phyloP scores from a whole-genome alignment of 345 rosid species.

The Alliaria petiolata region DNA sequence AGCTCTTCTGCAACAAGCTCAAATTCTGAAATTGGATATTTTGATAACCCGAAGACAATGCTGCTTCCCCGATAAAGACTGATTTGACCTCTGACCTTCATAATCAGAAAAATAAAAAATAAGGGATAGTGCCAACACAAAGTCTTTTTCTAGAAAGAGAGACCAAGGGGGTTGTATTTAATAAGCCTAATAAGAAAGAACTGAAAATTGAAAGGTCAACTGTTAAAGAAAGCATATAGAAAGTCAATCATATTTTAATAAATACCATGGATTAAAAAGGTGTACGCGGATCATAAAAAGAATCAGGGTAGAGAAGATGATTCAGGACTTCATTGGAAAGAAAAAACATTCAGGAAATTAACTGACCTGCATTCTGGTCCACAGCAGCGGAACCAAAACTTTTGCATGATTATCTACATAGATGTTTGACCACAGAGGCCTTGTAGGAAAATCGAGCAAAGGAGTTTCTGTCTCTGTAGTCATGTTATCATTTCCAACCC shows the following conservation, averaged over 20 bases:
- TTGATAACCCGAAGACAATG: conserved; percentile 83
- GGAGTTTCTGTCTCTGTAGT: conserved; percentile 95
- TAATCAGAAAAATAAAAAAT: conserved; percentile 10
- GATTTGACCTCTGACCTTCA: conserved; percentile 95
- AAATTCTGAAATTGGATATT: conserved; percentile 89
- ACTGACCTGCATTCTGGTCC: conserved; percentile 96
- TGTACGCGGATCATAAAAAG: background rate
- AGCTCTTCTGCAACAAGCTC: conserved; percentile 98
- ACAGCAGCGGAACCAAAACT: conserved; percentile 89
- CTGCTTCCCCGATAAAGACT: conserved; percentile 80
- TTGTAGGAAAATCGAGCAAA: conserved; percentile 83
- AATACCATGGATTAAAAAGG: background rate
- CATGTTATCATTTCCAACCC: conserved; percentile 80
- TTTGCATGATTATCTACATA: conserved; percentile 87
- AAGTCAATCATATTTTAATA: background rate
- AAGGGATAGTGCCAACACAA: background rate
- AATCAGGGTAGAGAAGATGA: background rate
- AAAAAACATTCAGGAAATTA: conserved; percentile 2
- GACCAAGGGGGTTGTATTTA: conserved; percentile 4
- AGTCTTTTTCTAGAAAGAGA: conserved; percentile 11
- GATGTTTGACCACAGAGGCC: conserved; percentile 85
- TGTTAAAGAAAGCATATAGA: background rate
- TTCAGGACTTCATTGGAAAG: background rate
- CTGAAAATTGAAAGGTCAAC: background rate
- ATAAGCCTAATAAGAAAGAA: background rate